Evolutionary conservation across 2,329 filamentous ascomycete species (phyloP).

Genomic region (Elsinoe batatas): DNA sequence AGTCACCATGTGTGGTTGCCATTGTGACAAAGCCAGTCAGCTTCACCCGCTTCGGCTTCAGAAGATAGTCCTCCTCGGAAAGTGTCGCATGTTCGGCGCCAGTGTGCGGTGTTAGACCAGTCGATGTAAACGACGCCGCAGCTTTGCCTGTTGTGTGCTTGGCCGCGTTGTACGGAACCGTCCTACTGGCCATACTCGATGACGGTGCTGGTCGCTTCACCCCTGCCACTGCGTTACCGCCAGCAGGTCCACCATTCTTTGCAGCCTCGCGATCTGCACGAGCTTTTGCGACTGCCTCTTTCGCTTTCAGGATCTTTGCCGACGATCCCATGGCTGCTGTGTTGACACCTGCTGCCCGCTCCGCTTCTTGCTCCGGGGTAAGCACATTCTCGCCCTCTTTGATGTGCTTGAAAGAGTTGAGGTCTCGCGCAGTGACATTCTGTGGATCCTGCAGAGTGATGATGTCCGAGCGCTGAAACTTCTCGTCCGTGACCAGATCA

Average conservation of each 20-base stretch:
- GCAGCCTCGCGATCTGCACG: constrained; percentile 55
- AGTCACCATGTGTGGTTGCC: constrained; percentile 70
- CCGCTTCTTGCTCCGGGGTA: constrained; percentile 60
- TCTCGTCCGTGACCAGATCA: constrained; percentile 77
- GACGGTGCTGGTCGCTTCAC: constrained; percentile 43
- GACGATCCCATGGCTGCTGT: constrained; percentile 66
- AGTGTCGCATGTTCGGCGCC: constrained; percentile 76
- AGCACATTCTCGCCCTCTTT: constrained; percentile 63
- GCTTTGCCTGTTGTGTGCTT: constrained; percentile 82
- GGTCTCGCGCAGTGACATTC: constrained; percentile 70
- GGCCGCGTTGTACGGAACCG: constrained; percentile 69
- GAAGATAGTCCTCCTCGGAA: constrained; percentile 92
- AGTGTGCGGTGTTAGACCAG: constrained; percentile 84
- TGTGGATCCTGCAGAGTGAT: constrained; percentile 95
- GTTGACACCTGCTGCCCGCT: constrained; percentile 58
- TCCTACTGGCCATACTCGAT: constrained; percentile 25
- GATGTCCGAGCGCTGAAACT: constrained; percentile 82
- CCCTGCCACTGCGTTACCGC: constrained; percentile 41
- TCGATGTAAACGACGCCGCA: constrained; percentile 90
- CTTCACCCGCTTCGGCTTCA: constrained; percentile 81
- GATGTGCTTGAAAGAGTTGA: constrained; percentile 81
- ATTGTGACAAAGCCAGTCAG: constrained; percentile 86
- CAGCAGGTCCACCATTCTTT: constrained; percentile 14
- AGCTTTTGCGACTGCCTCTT: constrained; percentile 85
- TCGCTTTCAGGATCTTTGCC: constrained; percentile 78